Conservation (phyloP, 352 stramenopile genomes). For the Pythium biforme region DNA sequence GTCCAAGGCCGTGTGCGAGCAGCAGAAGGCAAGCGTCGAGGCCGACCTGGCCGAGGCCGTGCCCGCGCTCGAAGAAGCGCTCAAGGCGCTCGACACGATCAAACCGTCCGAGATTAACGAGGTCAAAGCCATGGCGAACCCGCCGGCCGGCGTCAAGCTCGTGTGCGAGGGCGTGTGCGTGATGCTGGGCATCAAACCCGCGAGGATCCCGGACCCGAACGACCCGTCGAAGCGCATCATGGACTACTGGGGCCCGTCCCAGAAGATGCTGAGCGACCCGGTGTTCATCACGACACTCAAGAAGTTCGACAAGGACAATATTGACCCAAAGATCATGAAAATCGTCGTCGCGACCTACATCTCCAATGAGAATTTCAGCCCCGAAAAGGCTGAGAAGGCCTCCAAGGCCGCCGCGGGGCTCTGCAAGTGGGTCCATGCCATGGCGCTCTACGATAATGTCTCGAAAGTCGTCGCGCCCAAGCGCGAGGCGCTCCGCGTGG, state of each 20-base stretch:
- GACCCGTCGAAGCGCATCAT: slow-evolving; percentile 93
- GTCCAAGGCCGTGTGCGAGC: slow-evolving; percentile 90
- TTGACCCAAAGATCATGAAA: slow-evolving; percentile 88
- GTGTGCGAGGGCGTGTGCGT: slow-evolving; percentile 94
- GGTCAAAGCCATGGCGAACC: slow-evolving; percentile 93
- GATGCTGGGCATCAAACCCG: slow-evolving; percentile 93
- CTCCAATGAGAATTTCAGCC: slow-evolving; percentile 90
- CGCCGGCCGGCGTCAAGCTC: slow-evolving; percentile 90
- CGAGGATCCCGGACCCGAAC: slow-evolving; percentile 88
- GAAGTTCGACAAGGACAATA: slow-evolving; percentile 90
- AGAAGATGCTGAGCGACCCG: slow-evolving; percentile 92
- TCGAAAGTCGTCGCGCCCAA: slow-evolving; percentile 93
- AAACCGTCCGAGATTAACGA: slow-evolving; percentile 93
- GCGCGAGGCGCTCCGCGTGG: slow-evolving; percentile 79
- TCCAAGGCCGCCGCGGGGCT: slow-evolving; percentile 91
- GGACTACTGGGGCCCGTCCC: slow-evolving; percentile 94
- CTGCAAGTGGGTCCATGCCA: slow-evolving; percentile 93
- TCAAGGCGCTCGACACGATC: slow-evolving; percentile 92
- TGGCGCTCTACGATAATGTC: slow-evolving; percentile 93
- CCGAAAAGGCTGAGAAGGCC: slow-evolving; percentile 90
- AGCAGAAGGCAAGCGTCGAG: slow-evolving; percentile 83
- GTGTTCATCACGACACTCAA: slow-evolving; percentile 92
- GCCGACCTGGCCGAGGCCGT: slow-evolving; percentile 93
- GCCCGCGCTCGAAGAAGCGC: slow-evolving; percentile 90
- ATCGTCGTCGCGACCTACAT: slow-evolving; percentile 90